phyloP scores from a whole-genome alignment of 192 early-diverging fungal genomes.

The Entomortierella parvispora region DNA sequence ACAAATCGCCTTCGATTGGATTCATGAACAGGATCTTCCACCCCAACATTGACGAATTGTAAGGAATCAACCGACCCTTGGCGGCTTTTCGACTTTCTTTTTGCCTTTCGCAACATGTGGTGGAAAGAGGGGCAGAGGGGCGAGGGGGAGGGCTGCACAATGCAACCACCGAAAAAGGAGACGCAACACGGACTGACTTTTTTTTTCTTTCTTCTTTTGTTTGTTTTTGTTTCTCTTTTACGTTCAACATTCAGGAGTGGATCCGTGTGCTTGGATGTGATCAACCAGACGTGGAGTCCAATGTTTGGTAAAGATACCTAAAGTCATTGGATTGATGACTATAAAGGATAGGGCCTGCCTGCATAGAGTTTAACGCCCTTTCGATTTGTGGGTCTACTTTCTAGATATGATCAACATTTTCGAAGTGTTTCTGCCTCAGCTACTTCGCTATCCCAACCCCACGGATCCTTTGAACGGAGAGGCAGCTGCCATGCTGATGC shows the following conservation, averaged over 20 bases:
- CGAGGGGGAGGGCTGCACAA: too few relatives aligned
- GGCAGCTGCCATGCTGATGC: slow-evolving; percentile 97
- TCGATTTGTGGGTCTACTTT: too few relatives aligned
- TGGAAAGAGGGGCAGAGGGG: too few relatives aligned
- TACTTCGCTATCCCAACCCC: slow-evolving; percentile 98
- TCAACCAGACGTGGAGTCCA: slow-evolving; percentile 99
- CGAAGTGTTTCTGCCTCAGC: slow-evolving; percentile 97
- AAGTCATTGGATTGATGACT: not conserved
- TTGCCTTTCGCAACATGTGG: not conserved
- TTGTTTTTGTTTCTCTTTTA: not conserved
- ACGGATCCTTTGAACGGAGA: slow-evolving; percentile 99
- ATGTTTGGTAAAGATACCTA: slow-evolving; percentile 87
- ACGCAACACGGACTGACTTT: not conserved
- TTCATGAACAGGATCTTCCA: slow-evolving; percentile 99
- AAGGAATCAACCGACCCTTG: too few relatives aligned
- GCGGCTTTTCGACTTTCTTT: not conserved
- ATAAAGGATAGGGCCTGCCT: not conserved
- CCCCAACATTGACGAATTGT: slow-evolving; percentile 99
- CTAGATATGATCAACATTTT: slow-evolving; percentile 99
- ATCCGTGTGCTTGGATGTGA: slow-evolving; percentile 98
- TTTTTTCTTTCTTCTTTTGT: not conserved
- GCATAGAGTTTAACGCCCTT: too few relatives aligned
- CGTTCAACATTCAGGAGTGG: slow-evolving; percentile 75
- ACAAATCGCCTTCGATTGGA: slow-evolving; percentile 98
- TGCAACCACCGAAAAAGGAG: too few relatives aligned